Conservation (phyloP, 257 asterid species). For the Thymus mandschuricus region DNA sequence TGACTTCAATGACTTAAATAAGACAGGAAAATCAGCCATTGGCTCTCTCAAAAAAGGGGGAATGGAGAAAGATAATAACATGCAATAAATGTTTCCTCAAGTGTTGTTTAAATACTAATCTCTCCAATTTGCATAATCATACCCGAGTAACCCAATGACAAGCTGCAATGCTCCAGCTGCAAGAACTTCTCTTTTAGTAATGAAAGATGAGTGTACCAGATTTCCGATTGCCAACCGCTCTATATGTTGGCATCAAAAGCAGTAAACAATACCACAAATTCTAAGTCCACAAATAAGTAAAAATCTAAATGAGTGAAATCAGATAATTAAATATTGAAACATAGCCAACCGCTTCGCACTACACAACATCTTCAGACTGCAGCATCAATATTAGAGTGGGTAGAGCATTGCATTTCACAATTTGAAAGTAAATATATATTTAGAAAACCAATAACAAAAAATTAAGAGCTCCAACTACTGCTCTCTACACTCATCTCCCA, state of each 20-base stretch:
- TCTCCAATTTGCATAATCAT: conserved; percentile 14
- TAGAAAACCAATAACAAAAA: conserved; percentile 69
- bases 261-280: conserved; percentile 20
- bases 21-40: conserved; percentile 10
- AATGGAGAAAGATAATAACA: neutral
- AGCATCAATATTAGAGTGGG: conserved; percentile 94
- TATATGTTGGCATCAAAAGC: conserved; percentile 39
- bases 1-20: no score
- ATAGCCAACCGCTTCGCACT: conserved; percentile 90
- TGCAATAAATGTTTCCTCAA: neutral
- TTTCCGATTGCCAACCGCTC: conserved; percentile 99
- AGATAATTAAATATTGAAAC: conserved; percentile 23
- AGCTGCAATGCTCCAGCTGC: conserved; percentile 97
- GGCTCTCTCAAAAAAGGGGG: neutral
- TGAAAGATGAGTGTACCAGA: conserved; percentile 95
- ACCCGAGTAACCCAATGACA: no score
- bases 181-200: conserved; percentile 93
- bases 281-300: neutral
- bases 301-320: conserved; percentile 15
- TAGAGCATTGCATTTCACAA: conserved; percentile 93
- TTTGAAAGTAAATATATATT: conserved; percentile 52
- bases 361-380: conserved; percentile 88
- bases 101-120: neutral
- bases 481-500: no score
- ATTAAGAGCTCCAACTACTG: conserved; percentile 98